Base-by-base conservation (phyloP, 129 eudicot species). In the Flaveria brownii region DNA sequence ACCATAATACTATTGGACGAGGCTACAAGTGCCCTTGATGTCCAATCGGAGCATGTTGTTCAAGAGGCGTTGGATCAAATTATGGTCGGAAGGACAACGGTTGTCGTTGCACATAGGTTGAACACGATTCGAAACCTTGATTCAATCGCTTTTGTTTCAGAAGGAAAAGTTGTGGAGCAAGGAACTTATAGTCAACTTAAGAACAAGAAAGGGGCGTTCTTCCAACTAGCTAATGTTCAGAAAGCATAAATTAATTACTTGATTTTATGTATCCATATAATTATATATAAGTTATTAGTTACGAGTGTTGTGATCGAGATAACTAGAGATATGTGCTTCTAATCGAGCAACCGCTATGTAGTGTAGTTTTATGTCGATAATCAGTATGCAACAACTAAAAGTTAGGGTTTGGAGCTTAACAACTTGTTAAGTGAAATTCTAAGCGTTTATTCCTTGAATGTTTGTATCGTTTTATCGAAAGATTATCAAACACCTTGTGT, bases 21-120 rank as follows among this genome's bases (percentile, higher is more conserved):
- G 73, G 98, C 97, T 10, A 93, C 98, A 0, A 93, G 98, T 45
- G 97, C 98, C 0, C 84, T 93, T 3, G 98, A 93, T 62, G 89
- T 87, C 22, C 97, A 93, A 10, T 93, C 98, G 0, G 98, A 93
- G 81, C 94, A 88, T 73, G 72, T 87, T 20, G 98, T 93, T 78
- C 96, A 93, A 73, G 92, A 93, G 36, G 95, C 98, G 0, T 78
- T 93, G 75, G 96, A 93, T 81, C 75, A 91, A 23, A 79, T 93
- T 45, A 93, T 93, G 98, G 87, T 93, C 2, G 93, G 97, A 25
- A 84, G 98, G 68, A 93, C 96, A 5, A 93, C 97, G 1, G 72
- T 93, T 7, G 98, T 93, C 68, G 98, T 93, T 79, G 93, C 97
- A 9, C 98, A 93, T 69, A 42, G 96, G 41, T 86, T 93, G 6